A percentile compares a stretch with the other conserved stretches of the same genome.
Conservation (phyloP, 331 rosid genomes). For the Malus hybrid region DNA sequence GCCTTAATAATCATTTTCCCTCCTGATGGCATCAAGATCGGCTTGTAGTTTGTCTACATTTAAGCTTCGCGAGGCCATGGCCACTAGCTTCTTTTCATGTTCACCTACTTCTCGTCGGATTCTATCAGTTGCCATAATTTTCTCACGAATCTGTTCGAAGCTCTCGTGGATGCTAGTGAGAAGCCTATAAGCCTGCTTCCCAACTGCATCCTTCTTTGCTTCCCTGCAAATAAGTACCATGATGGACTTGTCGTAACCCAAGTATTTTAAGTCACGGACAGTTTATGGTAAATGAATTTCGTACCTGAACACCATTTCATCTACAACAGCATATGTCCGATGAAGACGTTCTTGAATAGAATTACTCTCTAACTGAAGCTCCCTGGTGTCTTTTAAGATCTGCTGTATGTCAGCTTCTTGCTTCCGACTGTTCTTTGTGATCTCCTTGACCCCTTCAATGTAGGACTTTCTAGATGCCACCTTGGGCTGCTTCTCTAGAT, state of each 20-base stretch:
- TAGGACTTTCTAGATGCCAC: conserved; percentile 63
- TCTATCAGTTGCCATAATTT: conserved; percentile 68
- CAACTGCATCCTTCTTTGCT: conserved; percentile 72
- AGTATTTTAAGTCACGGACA: neutral
- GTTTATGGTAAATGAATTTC: neutral
- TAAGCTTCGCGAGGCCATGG: conserved; percentile 43
- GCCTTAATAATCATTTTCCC: conserved; percentile 29
- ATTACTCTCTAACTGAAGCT: conserved; percentile 81
- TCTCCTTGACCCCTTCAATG: conserved; percentile 64
- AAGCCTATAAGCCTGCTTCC: conserved; percentile 63
- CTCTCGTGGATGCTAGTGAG: conserved; percentile 67
- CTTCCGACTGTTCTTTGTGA: conserved; percentile 71
- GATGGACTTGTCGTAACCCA: neutral
- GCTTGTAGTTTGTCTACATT: conserved; percentile 42
- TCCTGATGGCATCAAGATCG: conserved; percentile 46
- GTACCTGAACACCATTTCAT: conserved; percentile 81
- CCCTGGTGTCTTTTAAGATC: conserved; percentile 79
- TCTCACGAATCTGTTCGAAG: conserved; percentile 72
- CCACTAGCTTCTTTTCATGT: conserved; percentile 65
- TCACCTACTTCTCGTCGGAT: conserved; percentile 56
- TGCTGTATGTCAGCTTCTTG: conserved; percentile 78
- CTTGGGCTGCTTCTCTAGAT: conserved; percentile 56
- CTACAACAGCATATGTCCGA: conserved; percentile 67
- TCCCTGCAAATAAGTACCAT: conserved; percentile 44
- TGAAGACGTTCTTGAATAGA: conserved; percentile 81